Percentiles rank a stretch among this genome's conserved stretches.
Conservation (phyloP, 176 grass and related monocot species). For the Lolium perenne region DNA sequence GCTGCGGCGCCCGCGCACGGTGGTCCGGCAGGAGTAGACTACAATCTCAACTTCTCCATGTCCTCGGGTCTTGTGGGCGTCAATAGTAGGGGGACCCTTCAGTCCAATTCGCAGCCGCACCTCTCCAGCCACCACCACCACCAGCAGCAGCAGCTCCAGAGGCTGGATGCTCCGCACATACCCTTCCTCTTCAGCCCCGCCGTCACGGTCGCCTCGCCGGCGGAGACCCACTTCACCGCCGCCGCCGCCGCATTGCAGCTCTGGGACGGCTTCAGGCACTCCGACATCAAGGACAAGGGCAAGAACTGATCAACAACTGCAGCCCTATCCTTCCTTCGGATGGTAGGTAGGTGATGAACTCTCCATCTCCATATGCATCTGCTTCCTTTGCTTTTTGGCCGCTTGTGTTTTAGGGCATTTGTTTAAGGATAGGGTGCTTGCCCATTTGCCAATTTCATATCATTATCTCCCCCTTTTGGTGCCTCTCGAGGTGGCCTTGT, state of each 20-base stretch:
- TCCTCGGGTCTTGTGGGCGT: slow-evolving; percentile 73
- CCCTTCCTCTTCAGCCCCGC: slow-evolving; percentile 64
- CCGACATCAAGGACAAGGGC: slow-evolving; percentile 82
- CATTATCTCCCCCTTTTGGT: slow-evolving; percentile 53
- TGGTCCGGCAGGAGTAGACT: slow-evolving; percentile 51
- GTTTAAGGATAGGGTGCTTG: slow-evolving; percentile 40
- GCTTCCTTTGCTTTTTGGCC: slow-evolving; percentile 54
- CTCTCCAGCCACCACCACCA: slow-evolving; percentile 62
- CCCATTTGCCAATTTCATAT: slow-evolving; percentile 59
- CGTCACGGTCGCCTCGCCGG: slow-evolving; percentile 34
- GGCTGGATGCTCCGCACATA: slow-evolving; percentile 75
- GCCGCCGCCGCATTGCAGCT: slow-evolving; percentile 64
- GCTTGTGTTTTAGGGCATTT: slow-evolving; percentile 43
- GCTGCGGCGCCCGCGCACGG: slow-evolving; percentile 33
- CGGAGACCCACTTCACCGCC: slow-evolving; percentile 48
- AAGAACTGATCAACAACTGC: slow-evolving; percentile 63
- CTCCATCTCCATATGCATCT: slow-evolving; percentile 24
- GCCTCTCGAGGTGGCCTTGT: slow-evolving; percentile 60
- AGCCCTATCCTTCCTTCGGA: background rate
- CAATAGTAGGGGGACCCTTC: slow-evolving; percentile 95
- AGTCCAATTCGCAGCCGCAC: slow-evolving; percentile 90
- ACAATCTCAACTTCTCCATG: slow-evolving; percentile 89
- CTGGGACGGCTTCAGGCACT: slow-evolving; percentile 73
- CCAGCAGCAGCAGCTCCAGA: slow-evolving; percentile 58
- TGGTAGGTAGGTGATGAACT: slow-evolving; percentile 47